These are phyloP conservation scores for Rhypophila decipiens DNA, from an alignment of 495 filamentous ascomycete genomes.

Conservation along the genomic window DNA sequence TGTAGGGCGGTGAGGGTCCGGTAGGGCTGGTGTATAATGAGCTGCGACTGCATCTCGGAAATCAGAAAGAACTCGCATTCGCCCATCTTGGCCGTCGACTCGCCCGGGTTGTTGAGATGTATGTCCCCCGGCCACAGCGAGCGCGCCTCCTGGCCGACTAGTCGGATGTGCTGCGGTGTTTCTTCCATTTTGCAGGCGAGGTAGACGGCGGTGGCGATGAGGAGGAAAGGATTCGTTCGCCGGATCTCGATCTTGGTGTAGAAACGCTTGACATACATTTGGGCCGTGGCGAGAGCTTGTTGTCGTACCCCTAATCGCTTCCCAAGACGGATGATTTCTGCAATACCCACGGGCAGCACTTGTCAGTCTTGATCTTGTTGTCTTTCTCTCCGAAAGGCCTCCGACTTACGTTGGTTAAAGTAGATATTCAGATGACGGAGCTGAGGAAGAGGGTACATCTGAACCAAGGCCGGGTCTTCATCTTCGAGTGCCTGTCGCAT, in stretches of 20 bases:
- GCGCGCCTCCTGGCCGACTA: constrained; percentile 80
- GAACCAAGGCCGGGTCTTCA: constrained; percentile 60
- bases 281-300: constrained; percentile 90
- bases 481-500: constrained; percentile 68
- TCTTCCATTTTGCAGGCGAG: constrained; percentile 99
- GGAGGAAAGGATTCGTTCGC: constrained; percentile 87
- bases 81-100: constrained; percentile 81
- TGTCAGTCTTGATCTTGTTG: no score
- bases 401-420: constrained; percentile 73
- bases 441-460: constrained; percentile 76
- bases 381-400: neutral
- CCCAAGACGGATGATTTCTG: constrained; percentile 77
- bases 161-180: constrained; percentile 89
- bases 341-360: neutral
- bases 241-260: constrained; percentile 88
- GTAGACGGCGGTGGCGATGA: constrained; percentile 87
- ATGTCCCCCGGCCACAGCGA: constrained; percentile 84
- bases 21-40: constrained; percentile 97
- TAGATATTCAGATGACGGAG: constrained; percentile 80
- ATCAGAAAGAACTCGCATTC: constrained; percentile 97
- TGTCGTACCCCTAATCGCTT: constrained; percentile 75
- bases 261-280: constrained; percentile 89
- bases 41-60: constrained; percentile 86
- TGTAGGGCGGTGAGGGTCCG: constrained; percentile 74
- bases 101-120: constrained; percentile 39